Evolutionary conservation across 2,329 filamentous ascomycete species (phyloP).

Genomic region (Aspergillus flavus): DNA sequence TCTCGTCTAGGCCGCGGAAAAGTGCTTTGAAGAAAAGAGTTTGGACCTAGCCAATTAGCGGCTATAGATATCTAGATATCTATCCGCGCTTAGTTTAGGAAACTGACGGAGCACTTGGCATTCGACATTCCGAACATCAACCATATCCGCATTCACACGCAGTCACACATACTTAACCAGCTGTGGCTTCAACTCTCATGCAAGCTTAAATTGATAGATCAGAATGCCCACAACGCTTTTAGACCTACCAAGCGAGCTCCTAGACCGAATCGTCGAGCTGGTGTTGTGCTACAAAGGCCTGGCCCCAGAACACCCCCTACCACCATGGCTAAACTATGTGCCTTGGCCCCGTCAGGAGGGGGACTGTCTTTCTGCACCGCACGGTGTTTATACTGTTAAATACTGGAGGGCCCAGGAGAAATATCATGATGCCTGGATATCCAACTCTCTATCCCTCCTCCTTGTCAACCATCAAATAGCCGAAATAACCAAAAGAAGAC

Average conservation of each 20-base stretch:
- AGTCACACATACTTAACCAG: not conserved
- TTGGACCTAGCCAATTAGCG: too few relatives aligned
- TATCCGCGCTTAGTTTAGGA: not conserved
- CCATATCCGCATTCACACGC: not conserved
- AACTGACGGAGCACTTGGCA: not conserved
- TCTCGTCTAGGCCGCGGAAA: too few relatives aligned
- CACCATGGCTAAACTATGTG: not conserved
- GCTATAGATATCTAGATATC: not conserved
- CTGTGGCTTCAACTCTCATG: not conserved
- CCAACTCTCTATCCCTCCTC: not conserved
- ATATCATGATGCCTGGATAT: not conserved
- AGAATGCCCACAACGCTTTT: not conserved
- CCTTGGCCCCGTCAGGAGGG: not conserved
- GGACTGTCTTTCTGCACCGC: not conserved
- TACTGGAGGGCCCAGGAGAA: not conserved
- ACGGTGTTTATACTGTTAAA: not conserved
- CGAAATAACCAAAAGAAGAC: not conserved
- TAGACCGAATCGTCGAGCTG: constrained; percentile 7
- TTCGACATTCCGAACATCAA: not conserved
- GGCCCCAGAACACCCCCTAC: not conserved
- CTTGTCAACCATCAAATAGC: constrained; percentile 4
- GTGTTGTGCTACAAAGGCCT: not conserved
- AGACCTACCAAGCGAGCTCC: not conserved
- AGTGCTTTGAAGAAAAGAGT: too few relatives aligned
- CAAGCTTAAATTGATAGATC: rapidly evolving